Evolutionary conservation across 768 basidiomycete species (phyloP).

Genomic region (Boletus bicolor): DNA sequence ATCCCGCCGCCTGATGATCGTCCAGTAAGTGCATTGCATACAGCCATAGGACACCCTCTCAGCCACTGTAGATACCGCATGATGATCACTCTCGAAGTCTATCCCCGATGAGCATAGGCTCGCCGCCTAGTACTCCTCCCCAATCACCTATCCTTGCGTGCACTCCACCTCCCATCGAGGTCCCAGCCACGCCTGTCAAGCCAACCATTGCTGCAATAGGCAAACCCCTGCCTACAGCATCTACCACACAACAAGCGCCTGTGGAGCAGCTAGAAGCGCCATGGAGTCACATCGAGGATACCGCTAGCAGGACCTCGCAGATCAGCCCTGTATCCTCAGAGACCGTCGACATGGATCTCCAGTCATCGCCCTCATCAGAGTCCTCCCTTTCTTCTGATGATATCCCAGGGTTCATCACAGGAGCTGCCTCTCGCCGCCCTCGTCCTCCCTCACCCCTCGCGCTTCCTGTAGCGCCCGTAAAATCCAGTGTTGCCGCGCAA

Average conservation of each 20-base stretch:
- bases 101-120: slow-evolving; percentile 63
- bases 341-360: slow-evolving; percentile 34
- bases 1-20: slow-evolving; percentile 16
- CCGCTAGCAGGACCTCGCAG: slow-evolving; percentile 26
- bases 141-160: slow-evolving; percentile 16
- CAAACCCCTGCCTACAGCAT: slow-evolving; percentile 12
- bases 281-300: slow-evolving; percentile 25
- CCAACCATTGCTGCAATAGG: slow-evolving; percentile 3
- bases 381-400: slow-evolving; percentile 26
- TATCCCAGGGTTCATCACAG: slow-evolving; percentile 34
- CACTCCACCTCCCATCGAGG: slow-evolving; percentile 1
- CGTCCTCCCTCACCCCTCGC: slow-evolving; percentile 26
- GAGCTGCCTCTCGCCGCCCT: slow-evolving; percentile 26
- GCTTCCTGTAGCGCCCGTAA: slow-evolving; percentile 16
- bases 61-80: slow-evolving; percentile 29
- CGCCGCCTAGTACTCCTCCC: slow-evolving; percentile 39
- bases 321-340: slow-evolving; percentile 33
- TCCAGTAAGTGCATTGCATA: slow-evolving; percentile 20
- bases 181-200: slow-evolving; percentile 4
- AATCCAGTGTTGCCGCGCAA: slow-evolving; percentile 6
- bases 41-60: slow-evolving; percentile 14
- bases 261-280: slow-evolving; percentile 13
- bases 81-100: slow-evolving; percentile 44
- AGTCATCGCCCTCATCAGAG: slow-evolving; percentile 31
- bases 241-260: slow-evolving; percentile 17